These are phyloP conservation scores for Phytophthora podocarpi DNA, from an alignment of 352 stramenopile genomes.

Conservation along the genomic window DNA sequence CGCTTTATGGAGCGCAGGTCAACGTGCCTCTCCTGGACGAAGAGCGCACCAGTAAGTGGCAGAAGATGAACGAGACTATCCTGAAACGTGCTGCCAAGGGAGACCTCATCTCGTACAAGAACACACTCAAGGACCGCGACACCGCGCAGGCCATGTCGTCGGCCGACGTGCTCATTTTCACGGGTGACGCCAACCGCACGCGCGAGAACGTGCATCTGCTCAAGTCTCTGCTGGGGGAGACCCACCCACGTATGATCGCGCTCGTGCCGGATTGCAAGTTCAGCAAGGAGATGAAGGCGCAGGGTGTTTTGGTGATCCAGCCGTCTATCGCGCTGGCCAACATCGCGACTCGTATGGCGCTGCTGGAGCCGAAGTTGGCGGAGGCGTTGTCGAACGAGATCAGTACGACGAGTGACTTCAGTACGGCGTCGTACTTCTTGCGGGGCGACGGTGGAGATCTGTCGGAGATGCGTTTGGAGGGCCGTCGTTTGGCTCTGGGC, in stretches of 20 bases:
- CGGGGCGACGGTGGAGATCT: constrained; percentile 36
- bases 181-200: constrained; percentile 49
- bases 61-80: constrained; percentile 68
- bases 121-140: constrained; percentile 57
- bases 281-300: constrained; percentile 48
- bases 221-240: constrained; percentile 42
- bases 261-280: constrained; percentile 54
- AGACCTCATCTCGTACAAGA: constrained; percentile 73
- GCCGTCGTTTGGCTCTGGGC: constrained; percentile 43
- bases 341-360: constrained; percentile 64
- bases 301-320: constrained; percentile 54
- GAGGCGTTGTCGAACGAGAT: constrained; percentile 49
- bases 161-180: constrained; percentile 70
- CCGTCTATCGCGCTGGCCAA: constrained; percentile 68
- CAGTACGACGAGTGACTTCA: constrained; percentile 48
- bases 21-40: constrained; percentile 67
- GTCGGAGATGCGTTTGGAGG: constrained; percentile 48
- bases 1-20: constrained; percentile 64
- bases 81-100: constrained; percentile 51
- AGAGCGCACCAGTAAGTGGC: constrained; percentile 61
- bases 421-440: constrained; percentile 66
- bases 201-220: constrained; percentile 59
- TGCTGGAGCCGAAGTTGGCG: constrained; percentile 53
- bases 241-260: constrained; percentile 63
- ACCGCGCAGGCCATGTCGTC: constrained; percentile 43